Base-by-base conservation (phyloP, 2,329 filamentous ascomycete genomes). In the Calonectria pseudoreteaudii region DNA sequence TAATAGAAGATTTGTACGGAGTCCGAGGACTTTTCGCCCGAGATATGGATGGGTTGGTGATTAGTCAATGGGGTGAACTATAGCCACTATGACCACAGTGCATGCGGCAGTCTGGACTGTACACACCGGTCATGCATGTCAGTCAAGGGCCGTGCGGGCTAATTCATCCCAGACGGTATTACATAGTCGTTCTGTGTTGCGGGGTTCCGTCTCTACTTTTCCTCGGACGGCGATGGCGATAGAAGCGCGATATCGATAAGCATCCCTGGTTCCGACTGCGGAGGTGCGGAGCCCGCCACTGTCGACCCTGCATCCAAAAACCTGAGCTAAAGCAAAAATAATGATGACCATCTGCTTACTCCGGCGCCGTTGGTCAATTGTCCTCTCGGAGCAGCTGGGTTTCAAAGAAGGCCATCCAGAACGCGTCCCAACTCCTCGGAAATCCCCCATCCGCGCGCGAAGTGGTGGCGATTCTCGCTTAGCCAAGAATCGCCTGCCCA, bases 201-300 rank as follows among this genome's bases (percentile, higher is more conserved):
- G 79, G 79, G 79, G 79, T 80, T 76, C 67, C 56, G 56, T 70
- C 76, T 80, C 64, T 78, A 70, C 74, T 79, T 80, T 81, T 80
- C 77, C 78, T 79, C 78, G 74, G 78, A 71, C 68, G 62, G 73
- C 65, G 62, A 41, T 41, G 53, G 44, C 44, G 44, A 47, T 47
- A n/a, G 44, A 41, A 64, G 34, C 23, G 18, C 72, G 78, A 74
- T 76, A 78, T 75, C 74, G 70, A 79, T 73, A 73, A 78, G 75
- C 62, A 69, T 70, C 75, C 70, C 41, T 77, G 71, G 75, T 81
- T 79, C 79, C 79, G 79, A 80, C 77, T 77, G 77, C 79, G 79
- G 79, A 80, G 79, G 71, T 76, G 78, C 78, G 77, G 79, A 80
- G 77, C 50, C 66, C 62, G 74, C 77, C 71, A 78, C 60, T 73